These are phyloP conservation scores for Licmophora abbreviata DNA, from an alignment of 108 stramenopile genomes.

Conservation along the genomic window DNA sequence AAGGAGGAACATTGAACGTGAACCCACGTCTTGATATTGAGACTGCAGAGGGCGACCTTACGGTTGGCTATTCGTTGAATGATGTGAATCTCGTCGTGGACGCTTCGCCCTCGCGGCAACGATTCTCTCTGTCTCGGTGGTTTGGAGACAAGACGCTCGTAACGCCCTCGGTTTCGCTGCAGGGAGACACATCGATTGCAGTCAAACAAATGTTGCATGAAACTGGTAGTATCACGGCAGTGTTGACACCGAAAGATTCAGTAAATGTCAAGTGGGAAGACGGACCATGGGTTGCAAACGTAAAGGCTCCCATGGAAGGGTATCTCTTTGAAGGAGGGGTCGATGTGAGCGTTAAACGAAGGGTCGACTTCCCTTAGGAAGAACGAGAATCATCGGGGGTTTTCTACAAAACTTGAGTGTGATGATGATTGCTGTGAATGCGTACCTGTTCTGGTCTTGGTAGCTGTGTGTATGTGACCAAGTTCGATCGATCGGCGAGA, in stretches of 20 bases:
- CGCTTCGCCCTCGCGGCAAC: conserved; percentile 10
- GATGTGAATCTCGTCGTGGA: conserved; percentile 19
- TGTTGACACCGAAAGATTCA: conserved; percentile 33
- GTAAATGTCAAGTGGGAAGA: conserved; percentile 38
- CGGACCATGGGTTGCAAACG: conserved; percentile 38
- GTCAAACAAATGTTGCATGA: conserved; percentile 5
- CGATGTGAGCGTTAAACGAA: conserved; percentile 34
- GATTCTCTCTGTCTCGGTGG: conserved; percentile 24
- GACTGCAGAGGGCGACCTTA: conserved; percentile 10
- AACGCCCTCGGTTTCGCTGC: conserved; percentile 18
- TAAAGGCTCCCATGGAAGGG: conserved; percentile 38
- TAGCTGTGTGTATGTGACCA: not conserved
- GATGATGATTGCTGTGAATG: not conserved
- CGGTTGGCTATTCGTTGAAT: conserved; percentile 23
- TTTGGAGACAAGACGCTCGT: conserved; percentile 15
- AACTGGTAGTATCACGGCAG: conserved; percentile 21
- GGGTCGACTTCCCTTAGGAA: conserved; percentile 14
- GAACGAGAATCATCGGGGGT: not conserved
- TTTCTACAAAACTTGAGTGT: not conserved
- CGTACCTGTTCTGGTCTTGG: not conserved
- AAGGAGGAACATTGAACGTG: conserved; percentile 20
- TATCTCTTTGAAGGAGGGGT: conserved; percentile 14
- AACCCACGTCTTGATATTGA: conserved; percentile 30
- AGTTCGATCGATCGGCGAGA: too few species aligned
- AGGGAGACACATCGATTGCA: conserved; percentile 18